Conservation (phyloP, 768 basidiomycete genomes). For the Amanita exitialis region DNA sequence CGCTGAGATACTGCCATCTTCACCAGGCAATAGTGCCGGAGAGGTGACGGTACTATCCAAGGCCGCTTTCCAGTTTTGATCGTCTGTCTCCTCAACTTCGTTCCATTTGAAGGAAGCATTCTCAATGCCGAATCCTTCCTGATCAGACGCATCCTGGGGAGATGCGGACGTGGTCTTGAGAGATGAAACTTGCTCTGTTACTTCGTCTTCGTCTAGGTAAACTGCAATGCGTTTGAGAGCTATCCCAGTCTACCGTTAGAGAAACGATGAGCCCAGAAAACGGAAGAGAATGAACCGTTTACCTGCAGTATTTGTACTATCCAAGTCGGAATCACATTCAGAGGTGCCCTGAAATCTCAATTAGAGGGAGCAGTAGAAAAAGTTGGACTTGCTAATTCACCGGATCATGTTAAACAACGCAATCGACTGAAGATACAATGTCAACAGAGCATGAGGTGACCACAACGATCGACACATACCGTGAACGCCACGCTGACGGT, state of each 20-base stretch:
- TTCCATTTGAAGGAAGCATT: constrained; percentile 58
- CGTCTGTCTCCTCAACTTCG: constrained; percentile 27
- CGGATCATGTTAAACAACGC: constrained; percentile 81
- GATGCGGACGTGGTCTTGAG: constrained; percentile 34
- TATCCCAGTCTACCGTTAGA: constrained; percentile 38
- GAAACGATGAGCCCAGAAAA: neutral
- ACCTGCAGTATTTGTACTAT: constrained; percentile 70
- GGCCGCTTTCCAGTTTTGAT: constrained; percentile 11
- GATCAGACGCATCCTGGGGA: constrained; percentile 20
- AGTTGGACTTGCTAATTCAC: constrained; percentile 18
- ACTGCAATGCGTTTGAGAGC: constrained; percentile 58
- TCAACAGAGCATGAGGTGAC: neutral
- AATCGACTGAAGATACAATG: constrained; percentile 40
- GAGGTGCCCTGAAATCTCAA: constrained; percentile 36
- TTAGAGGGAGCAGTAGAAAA: neutral
- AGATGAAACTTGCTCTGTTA: constrained; percentile 54
- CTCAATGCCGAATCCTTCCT: constrained; percentile 43
- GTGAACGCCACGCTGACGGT: too few species aligned
- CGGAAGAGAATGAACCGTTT: neutral
- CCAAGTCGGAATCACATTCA: constrained; percentile 75
- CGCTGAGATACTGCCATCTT: constrained; percentile 11
- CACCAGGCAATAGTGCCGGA: neutral
- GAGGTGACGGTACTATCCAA: neutral
- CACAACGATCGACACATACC: too few species aligned
- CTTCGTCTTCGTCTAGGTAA: constrained; percentile 65